These are phyloP conservation scores for Moesziomyces antarcticus DNA, from an alignment of 1,284 basidiomycete genomes.

Conservation along the genomic window DNA sequence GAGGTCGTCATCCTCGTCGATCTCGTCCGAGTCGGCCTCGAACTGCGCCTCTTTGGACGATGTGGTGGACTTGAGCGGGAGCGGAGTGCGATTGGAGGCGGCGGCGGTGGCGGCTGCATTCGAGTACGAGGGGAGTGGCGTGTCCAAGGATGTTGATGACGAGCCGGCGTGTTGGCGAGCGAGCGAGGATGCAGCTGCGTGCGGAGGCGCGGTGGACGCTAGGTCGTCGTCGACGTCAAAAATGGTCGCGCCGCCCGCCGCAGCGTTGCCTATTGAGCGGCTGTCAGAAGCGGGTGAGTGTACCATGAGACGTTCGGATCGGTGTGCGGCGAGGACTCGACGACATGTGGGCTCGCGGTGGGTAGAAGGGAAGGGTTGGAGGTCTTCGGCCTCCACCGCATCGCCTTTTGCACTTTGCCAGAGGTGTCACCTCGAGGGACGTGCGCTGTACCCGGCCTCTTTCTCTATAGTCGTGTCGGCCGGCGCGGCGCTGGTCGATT, in stretches of 20 bases:
- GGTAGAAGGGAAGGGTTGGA: too few species aligned
- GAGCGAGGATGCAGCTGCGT: not conserved
- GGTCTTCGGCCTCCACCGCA: too few species aligned
- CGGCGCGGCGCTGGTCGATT: too few species aligned
- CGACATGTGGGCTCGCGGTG: too few species aligned
- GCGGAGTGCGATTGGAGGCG: constrained; percentile 12
- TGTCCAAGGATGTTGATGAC: constrained; percentile 6
- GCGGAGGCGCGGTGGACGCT: not conserved
- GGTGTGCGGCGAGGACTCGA: too few species aligned
- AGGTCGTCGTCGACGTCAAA: constrained; percentile 26
- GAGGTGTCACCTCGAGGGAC: too few species aligned
- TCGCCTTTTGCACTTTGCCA: too few species aligned
- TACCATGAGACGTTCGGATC: not conserved
- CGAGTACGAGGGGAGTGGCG: constrained; percentile 23
- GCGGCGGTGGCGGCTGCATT: constrained; percentile 10
- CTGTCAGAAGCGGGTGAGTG: not conserved
- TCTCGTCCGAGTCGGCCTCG: constrained; percentile 66
- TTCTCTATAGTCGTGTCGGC: too few species aligned
- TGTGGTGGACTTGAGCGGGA: constrained; percentile 55
- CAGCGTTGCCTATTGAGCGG: not conserved
- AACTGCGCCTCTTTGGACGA: constrained; percentile 67
- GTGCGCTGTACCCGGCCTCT: too few species aligned
- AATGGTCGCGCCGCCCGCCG: not conserved
- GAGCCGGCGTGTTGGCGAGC: not conserved
- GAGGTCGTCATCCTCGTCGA: constrained; percentile 44